phyloP scores from a whole-genome alignment of 2,329 filamentous ascomycete species.

The Dryadomyces quercivorus region DNA sequence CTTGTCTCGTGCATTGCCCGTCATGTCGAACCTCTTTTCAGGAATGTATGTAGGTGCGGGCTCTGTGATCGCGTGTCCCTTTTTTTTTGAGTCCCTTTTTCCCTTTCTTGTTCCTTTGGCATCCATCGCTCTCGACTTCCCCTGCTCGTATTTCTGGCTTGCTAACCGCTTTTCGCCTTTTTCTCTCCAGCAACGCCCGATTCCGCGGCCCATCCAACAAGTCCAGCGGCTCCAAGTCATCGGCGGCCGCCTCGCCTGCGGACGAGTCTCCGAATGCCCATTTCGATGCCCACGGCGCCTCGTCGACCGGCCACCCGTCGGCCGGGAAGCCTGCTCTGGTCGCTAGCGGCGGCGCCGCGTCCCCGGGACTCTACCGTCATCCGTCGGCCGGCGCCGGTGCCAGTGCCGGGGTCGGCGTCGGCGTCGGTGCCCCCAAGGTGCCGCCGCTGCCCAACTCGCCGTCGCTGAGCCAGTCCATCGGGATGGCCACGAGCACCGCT shows the following conservation, averaged over 20 bases:
- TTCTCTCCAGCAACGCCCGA: neutral
- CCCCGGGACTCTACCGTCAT: too few relatives aligned
- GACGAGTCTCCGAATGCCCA: neutral
- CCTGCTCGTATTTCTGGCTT: neutral
- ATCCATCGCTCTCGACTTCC: too few relatives aligned
- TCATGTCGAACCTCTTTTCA: neutral
- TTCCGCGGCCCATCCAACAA: neutral
- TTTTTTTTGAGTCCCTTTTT: neutral
- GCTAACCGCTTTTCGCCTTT: neutral
- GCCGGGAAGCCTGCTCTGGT: too few relatives aligned
- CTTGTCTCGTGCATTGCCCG: neutral
- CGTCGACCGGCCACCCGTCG: neutral
- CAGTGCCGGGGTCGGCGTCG: slow-evolving; percentile 17
- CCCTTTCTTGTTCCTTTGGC: neutral
- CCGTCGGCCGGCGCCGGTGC: too few relatives aligned
- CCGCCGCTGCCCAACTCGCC: slow-evolving; percentile 52
- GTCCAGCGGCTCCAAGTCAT: neutral
- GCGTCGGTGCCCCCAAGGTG: slow-evolving; percentile 32
- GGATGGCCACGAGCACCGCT: neutral
- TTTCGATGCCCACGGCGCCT: neutral
- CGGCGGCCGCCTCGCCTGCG: neutral
- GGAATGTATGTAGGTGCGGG: neutral
- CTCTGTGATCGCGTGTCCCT: neutral
- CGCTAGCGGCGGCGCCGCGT: too few relatives aligned
- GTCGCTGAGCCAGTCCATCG: slow-evolving; percentile 48